Conservation (phyloP, 2,329 filamentous ascomycete genomes). For the Celoporthe dispersa region DNA sequence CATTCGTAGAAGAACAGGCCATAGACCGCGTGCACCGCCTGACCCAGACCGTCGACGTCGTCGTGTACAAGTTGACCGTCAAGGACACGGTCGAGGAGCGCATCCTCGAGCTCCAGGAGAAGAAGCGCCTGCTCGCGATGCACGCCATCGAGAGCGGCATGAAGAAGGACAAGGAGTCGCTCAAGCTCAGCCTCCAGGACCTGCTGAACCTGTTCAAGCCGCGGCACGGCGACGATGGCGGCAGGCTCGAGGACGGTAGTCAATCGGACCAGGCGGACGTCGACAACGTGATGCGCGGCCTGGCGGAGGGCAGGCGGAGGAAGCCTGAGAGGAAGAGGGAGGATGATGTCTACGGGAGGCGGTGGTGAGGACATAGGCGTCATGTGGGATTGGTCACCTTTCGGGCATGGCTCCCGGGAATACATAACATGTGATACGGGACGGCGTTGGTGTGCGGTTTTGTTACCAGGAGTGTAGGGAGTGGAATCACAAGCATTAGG, state of each 20-base stretch:
- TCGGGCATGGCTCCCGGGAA: no score
- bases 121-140: conserved; percentile 89
- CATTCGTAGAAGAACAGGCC: conserved; percentile 98
- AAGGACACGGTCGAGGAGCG: conserved; percentile 87
- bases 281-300: conserved; percentile 24
- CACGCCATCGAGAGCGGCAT: conserved; percentile 84
- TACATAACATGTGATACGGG: not conserved
- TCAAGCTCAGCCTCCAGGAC: conserved; percentile 90
- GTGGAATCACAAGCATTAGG: not conserved
- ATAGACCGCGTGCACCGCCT: conserved; percentile 99
- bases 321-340: conserved; percentile 37
- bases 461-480: not conserved
- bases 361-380: conserved; percentile 40
- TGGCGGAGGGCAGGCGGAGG: conserved; percentile 31
- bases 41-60: conserved; percentile 92
- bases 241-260: conserved; percentile 25
- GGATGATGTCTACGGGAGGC: conserved; percentile 48
- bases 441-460: not conserved
- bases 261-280: conserved; percentile 35
- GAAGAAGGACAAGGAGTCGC: conserved; percentile 65
- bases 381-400: not conserved
- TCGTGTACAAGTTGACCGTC: conserved; percentile 93
- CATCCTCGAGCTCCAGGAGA: conserved; percentile 92
- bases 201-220: conserved; percentile 86
- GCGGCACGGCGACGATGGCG: conserved; percentile 40